Conservation (phyloP, 805 yeast species). For the Priceomyces medius region DNA sequence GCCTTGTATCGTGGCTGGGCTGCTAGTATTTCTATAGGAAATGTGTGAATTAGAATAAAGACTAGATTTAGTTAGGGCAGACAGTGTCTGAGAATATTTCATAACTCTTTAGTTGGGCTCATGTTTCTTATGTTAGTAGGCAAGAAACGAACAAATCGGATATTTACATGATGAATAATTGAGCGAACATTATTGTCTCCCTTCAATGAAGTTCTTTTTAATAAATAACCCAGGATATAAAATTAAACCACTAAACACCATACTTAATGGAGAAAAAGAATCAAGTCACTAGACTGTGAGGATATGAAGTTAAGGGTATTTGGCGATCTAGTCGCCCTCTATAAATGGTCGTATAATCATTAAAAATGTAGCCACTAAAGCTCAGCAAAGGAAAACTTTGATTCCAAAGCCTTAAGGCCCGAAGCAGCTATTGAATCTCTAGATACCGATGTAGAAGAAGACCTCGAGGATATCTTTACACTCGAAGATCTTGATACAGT, state of each 20-base stretch:
- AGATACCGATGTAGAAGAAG: slow-evolving; percentile 11
- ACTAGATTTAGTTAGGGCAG: no score
- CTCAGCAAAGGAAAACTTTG: slow-evolving; percentile 23
- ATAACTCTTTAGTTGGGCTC: no score
- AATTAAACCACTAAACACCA: not conserved
- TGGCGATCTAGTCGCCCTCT: slow-evolving; percentile 1
- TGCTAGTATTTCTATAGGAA: no score
- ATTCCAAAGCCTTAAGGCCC: slow-evolving; percentile 34
- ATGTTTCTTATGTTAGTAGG: no score
- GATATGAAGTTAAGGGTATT: not conserved
- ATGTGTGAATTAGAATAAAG: no score
- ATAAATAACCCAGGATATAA: slow-evolving; percentile 1
- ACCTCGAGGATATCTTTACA: slow-evolving; percentile 6
- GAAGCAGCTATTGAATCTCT: slow-evolving; percentile 17
- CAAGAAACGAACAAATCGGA: no score
- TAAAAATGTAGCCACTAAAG: not conserved
- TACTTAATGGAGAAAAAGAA: not conserved
- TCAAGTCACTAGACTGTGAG: not conserved
- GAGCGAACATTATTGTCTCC: no score
- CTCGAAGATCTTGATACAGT: slow-evolving; percentile 1
- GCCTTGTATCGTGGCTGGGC: no score
- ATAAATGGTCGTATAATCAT: slow-evolving; percentile 4
- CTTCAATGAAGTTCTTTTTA: no score
- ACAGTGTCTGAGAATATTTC: no score
- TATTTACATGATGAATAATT: no score